Base-by-base conservation (phyloP, 305 asterid genomes). In the Solanum chacoense region DNA sequence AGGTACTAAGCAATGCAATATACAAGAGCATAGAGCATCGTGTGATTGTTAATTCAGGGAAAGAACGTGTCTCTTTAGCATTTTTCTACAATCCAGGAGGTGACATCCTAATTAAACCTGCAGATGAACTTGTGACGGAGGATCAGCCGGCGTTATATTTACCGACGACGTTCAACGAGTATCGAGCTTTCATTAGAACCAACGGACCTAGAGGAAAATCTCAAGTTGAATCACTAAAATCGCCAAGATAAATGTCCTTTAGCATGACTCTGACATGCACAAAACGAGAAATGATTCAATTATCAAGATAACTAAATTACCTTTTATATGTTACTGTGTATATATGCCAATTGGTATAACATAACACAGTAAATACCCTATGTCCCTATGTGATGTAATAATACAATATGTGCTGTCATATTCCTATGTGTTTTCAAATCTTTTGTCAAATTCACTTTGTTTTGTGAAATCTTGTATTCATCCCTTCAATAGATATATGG, bases 11-110 rank as follows among this genome's bases (percentile, higher is more conserved):
- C 89, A 96, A 96, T 87, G 98, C 91, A 5, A 89, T 18, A 6
- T 96, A 95, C 91, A 95, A 93, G 85, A 96, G 99, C 28, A 96
- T 96, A 91, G 98, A 96, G 91, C 99, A 96, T 40, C 84, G 99
- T 40, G 99, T 94, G 91, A 90, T 92, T 0, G 99, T 96, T 90
- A 96, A 96, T 36, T 91, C 98, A 0, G 88, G 24, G 11, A 93
- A 91, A 40, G 98, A 95, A 89, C 91, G 99, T 86, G 93, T 95
- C 2, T 96, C 98, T 3, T 67, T 95, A 59, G 98, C 99, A 1
- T 91, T 93, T 36, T 96, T 96, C 93, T 95, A 94, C 90, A 96
- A 95, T 81, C 98, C 99, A 1, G 91, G 90, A 83, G 97, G 98
- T 6, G 94, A 95, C 8, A 63, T 76, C 71, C 88, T 91, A 35